phyloP scores from a whole-genome alignment of 2,329 filamentous ascomycete species.

The Talaromyces islandicus region DNA sequence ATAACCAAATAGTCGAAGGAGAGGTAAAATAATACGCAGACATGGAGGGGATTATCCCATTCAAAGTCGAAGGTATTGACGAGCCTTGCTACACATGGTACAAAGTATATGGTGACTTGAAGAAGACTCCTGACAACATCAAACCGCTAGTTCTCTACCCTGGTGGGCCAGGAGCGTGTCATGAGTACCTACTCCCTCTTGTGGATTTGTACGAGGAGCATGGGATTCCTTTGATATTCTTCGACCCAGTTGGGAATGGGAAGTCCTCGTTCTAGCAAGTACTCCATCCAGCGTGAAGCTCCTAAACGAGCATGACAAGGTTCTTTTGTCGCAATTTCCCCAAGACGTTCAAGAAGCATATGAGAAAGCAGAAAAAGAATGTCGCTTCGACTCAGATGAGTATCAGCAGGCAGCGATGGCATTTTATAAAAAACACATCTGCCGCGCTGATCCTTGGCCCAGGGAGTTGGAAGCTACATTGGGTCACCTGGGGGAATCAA shows the following conservation, averaged over 20 bases:
- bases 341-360: neutral
- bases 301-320: neutral
- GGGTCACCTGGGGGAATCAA: neutral
- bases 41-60: neutral
- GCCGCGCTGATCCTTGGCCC: neutral
- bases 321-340: neutral
- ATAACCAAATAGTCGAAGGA: neutral
- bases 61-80: neutral
- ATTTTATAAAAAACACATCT: neutral
- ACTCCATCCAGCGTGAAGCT: neutral
- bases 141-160: neutral
- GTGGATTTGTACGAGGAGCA: neutral
- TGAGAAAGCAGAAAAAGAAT: neutral
- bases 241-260: neutral
- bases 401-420: neutral
- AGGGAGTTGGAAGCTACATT: neutral
- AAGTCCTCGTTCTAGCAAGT: neutral
- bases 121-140: neutral
- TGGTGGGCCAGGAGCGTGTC: neutral
- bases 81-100: neutral
- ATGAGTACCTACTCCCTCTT: neutral
- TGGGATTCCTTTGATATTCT: neutral
- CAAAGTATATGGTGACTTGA: neutral
- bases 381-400: neutral
- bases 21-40: neutral